These are phyloP conservation scores for Boletellus sp. DNA, from an alignment of 768 basidiomycete genomes.

Conservation along the genomic window DNA sequence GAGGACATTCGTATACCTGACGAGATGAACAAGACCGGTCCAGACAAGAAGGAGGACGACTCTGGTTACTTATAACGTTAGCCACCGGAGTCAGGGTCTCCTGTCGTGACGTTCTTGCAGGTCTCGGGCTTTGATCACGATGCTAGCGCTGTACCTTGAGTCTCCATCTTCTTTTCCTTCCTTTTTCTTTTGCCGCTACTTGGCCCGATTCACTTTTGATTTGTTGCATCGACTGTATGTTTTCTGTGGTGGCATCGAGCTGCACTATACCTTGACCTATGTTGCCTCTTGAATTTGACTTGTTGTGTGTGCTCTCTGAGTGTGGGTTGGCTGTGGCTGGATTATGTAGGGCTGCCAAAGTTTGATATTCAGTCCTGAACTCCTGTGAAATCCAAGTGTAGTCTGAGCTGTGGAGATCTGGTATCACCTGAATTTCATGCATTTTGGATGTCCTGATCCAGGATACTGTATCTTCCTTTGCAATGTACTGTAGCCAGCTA, in stretches of 20 bases:
- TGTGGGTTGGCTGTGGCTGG: no score
- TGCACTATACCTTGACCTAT: constrained; percentile 15
- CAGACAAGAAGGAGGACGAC: constrained; percentile 33
- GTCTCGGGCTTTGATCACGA: neutral
- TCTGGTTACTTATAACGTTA: constrained; percentile 25
- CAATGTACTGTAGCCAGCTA: no score
- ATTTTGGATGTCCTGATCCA: no score
- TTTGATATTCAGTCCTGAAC: no score
- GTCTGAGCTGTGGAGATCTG: no score
- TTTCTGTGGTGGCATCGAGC: constrained; percentile 13
- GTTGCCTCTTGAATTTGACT: no score
- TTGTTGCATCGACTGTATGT: constrained; percentile 2
- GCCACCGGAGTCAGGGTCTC: neutral
- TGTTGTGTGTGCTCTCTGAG: no score
- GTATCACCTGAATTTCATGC: no score
- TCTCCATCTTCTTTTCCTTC: neutral
- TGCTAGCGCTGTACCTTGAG: neutral
- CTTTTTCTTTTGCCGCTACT: neutral
- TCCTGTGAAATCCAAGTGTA: no score
- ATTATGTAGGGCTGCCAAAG: no score
- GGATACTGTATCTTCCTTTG: no score
- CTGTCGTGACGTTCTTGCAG: neutral
- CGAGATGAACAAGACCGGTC: constrained; percentile 33
- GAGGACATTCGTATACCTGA: constrained; percentile 32
- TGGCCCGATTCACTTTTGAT: no score